A percentile compares a stretch with the other conserved stretches of the same genome.
Conservation (phyloP, 805 yeast species). For the Barnettozyma salicaria region DNA sequence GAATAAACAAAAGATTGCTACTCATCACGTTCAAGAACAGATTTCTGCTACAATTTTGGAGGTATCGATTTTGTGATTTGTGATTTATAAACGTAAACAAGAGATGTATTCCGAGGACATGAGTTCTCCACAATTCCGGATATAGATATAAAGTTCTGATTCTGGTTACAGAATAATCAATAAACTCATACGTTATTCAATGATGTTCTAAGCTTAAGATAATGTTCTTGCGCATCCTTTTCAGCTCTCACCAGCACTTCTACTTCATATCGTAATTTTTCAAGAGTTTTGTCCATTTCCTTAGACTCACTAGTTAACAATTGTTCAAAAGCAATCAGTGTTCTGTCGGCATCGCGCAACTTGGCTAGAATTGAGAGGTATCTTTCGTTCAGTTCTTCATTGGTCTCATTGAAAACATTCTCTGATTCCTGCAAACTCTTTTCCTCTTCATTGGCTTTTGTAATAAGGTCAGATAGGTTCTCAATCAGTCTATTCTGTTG, state of each 20-base stretch:
- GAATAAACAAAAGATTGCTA: constrained; percentile 43
- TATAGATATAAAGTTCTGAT: too few relatives aligned
- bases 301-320: constrained; percentile 16
- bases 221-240: constrained; percentile 19
- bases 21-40: constrained; percentile 9
- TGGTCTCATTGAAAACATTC: constrained; percentile 10
- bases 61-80: background rate
- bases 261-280: constrained; percentile 20
- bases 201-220: constrained; percentile 12
- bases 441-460: constrained; percentile 16
- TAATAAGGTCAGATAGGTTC: constrained; percentile 1
- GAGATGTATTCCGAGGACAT: background rate
- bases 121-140: too few relatives aligned
- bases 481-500: constrained; percentile 3
- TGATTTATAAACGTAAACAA: background rate
- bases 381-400: constrained; percentile 14
- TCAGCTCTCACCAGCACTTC: constrained; percentile 21
- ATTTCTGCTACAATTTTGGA: background rate
- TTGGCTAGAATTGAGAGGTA: constrained; percentile 10
- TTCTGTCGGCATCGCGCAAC: constrained; percentile 21
- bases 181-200: too few relatives aligned
- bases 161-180: background rate
- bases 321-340: constrained; percentile 19
- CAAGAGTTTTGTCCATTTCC: constrained; percentile 11
- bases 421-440: constrained; percentile 10